Evolutionary conservation across 2,329 filamentous ascomycete genomes (phyloP), one percentile per base, ranked within the genome.

Genomic region (Penicillium sp.): DNA sequence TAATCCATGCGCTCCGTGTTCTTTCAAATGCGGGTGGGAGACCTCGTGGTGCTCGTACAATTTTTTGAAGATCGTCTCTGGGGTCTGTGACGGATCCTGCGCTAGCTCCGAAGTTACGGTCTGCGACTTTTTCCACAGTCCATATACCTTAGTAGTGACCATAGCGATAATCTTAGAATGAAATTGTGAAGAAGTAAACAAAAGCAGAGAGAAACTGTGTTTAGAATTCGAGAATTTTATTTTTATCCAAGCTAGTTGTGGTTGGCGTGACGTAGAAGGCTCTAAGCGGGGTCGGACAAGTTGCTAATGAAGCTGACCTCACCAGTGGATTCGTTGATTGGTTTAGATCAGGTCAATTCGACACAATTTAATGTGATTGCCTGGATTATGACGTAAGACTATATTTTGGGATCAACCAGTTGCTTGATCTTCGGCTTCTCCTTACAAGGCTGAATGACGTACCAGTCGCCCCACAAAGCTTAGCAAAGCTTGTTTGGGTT

Each of bases 81-180:
- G 85, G 0, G 80, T 64, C n/a, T 82, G 64, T 0, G 73, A 71
- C 0, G 85, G 83, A 52, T 88, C 74, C 27, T 77, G 70, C 1
- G 84, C 84, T 5, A 89, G 63, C 26, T 81, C 72, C 0, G 84
- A 82, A 29, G 80, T 86, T n/a, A 90, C 83, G 19, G 80, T 87
- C 33, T 81, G 75, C 16, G 70, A 62, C 13, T 73, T 77, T 27
- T 76, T 80, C 67, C 86, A 88, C 10, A 86, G 72, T 24, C 79
- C 71, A 58, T 80, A 75, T 9, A 87, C 71, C 13, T 75, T 73
- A 19, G 81, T 75, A 8, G 78, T 74, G 33, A 84, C 70, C 63
- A 76, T 78, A 21, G 50, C 16, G n/a, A 41, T 41, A 22, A 41
- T 11, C 4, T 7, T 22, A 11, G 5, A 22, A 2, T 1, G 10